phyloP scores from a whole-genome alignment of 129 eudicot species.

The Artemisia tridentata region DNA sequence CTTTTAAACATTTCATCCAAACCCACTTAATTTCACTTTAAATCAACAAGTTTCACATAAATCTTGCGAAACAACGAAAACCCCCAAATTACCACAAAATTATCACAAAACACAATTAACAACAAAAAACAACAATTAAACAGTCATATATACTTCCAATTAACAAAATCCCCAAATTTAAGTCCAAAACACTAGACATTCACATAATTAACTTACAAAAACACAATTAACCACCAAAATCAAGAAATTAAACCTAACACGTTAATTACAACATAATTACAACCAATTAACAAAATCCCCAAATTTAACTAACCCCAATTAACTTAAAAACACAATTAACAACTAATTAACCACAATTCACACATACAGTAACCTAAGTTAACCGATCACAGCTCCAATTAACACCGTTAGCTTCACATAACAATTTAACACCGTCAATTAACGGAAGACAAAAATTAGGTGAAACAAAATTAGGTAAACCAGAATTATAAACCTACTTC shows the following conservation, averaged over 20 bases:
- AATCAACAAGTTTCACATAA: conserved; percentile 9
- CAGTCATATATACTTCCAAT: no score
- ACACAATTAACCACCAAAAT: conserved; percentile 3
- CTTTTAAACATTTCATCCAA: no score
- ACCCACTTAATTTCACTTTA: no score
- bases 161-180: no score
- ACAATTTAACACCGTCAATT: neutral
- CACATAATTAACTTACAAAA: no score
- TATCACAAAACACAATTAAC: neutral
- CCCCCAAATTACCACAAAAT: conserved; percentile 5
- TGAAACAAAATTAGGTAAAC: conserved; percentile 35
- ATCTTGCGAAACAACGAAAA: neutral
- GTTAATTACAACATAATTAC: no score
- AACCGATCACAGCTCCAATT: conserved; percentile 12
- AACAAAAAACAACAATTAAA: neutral
- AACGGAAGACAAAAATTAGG: neutral
- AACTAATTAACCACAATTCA: neutral
- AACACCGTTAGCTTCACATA: conserved; percentile 1
- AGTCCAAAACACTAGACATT: no score
- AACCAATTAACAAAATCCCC: no score
- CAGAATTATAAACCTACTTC: conserved; percentile 32
- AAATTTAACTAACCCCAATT: no score
- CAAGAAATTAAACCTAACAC: no score
- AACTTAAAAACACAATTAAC: no score
- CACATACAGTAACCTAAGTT: conserved; percentile 17